Evolutionary conservation across 1,284 basidiomycete genomes (phyloP).

Genomic region (Malassezia slooffiae): DNA sequence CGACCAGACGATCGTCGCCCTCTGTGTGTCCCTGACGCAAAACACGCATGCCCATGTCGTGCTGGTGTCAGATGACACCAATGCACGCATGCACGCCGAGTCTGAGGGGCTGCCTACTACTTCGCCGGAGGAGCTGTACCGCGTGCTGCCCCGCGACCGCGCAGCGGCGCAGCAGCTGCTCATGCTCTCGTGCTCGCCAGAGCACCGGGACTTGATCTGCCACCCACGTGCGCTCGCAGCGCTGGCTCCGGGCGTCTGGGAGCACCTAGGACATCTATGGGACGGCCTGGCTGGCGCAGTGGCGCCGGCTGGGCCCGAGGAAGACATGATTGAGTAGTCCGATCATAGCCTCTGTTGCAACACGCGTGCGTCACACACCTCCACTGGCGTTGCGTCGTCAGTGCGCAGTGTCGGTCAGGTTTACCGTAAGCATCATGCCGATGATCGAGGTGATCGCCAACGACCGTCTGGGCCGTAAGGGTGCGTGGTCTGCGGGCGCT

Average conservation of each 20-base stretch:
- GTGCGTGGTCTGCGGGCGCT: conserved; percentile 48
- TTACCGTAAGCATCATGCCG: conserved; percentile 19
- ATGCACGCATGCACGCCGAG: conserved; percentile 11
- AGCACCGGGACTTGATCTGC: not conserved
- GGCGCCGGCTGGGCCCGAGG: too few relatives aligned
- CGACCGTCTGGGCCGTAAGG: conserved; percentile 90
- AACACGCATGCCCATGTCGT: not conserved
- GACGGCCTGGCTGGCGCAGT: too few relatives aligned
- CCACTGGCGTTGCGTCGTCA: too few relatives aligned
- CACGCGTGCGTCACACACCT: not conserved
- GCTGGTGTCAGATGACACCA: conserved; percentile 12
- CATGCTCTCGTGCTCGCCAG: not conserved
- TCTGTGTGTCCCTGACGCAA: conserved; percentile 2
- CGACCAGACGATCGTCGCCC: conserved; percentile 11
- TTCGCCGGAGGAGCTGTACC: not conserved
- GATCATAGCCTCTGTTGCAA: too few relatives aligned
- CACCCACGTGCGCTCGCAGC: not conserved
- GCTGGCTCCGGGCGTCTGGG: not conserved
- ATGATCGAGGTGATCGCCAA: conserved; percentile 80
- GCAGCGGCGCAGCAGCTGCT: not conserved
- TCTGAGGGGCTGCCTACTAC: not conserved
- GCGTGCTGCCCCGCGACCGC: not conserved
- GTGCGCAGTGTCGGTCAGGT: too few relatives aligned
- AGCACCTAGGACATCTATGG: too few relatives aligned
- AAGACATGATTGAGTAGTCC: too few relatives aligned